Conservation (phyloP, 495 filamentous ascomycete species). For the Astrocystis sublimbata region DNA sequence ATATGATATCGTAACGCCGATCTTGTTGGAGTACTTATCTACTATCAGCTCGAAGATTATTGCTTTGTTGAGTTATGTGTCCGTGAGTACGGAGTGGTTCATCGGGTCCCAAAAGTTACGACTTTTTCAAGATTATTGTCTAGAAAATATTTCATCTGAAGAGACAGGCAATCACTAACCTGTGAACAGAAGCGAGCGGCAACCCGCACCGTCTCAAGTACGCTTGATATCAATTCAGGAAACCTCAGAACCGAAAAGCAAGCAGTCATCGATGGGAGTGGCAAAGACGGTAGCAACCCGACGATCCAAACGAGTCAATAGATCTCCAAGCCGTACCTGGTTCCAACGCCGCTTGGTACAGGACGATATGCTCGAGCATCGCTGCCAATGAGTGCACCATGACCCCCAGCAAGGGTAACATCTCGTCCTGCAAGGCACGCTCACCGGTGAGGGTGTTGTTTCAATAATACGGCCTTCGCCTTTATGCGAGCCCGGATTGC, state of each 20-base stretch:
- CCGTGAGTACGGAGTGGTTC: too few relatives aligned
- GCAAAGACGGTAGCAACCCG: constrained; percentile 5
- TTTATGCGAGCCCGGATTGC: constrained; percentile 4
- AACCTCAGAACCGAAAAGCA: background rate
- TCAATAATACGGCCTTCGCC: background rate
- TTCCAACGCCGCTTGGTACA: constrained; percentile 1
- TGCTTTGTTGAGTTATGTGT: too few relatives aligned
- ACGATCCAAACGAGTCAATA: constrained; percentile 5
- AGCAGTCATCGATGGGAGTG: background rate
- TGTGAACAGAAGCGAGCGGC: background rate
- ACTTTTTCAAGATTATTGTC: too few relatives aligned
- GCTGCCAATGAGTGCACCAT: too few relatives aligned
- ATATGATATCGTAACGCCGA: too few relatives aligned
- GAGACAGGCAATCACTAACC: background rate
- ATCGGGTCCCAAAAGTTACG: background rate
- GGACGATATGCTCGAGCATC: constrained; percentile 7
- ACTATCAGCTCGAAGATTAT: too few relatives aligned
- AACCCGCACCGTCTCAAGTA: constrained; percentile 1
- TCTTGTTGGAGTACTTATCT: too few relatives aligned
- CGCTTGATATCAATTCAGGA: background rate
- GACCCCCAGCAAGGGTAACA: constrained; percentile 10
- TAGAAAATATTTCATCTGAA: background rate
- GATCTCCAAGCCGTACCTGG: constrained; percentile 15
- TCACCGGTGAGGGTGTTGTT: constrained; percentile 11
- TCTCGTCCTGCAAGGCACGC: constrained; percentile 13